phyloP scores from a whole-genome alignment of 305 asterid species.

The Nicotiana rustica region DNA sequence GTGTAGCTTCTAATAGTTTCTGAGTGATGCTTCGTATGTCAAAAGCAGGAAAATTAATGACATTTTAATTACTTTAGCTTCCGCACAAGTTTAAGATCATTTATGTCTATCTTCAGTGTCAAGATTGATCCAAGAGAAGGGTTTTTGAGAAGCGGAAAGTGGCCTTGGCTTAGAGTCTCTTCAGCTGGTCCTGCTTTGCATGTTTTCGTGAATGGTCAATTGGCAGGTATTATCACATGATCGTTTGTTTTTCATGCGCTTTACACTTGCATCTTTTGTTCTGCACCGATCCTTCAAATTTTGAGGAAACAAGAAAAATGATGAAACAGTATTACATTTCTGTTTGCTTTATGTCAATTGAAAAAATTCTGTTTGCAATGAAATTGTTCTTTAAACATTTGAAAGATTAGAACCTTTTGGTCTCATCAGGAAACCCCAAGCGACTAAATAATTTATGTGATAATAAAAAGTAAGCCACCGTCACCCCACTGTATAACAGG shows the following conservation, averaged over 20 bases:
- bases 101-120: constrained; percentile 56
- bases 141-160: constrained; percentile 67
- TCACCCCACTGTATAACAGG: background rate
- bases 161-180: constrained; percentile 81
- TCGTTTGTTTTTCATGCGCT: background rate
- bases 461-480: background rate
- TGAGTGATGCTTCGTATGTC: background rate
- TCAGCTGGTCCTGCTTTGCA: constrained; percentile 99
- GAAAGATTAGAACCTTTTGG: background rate
- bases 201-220: constrained; percentile 83
- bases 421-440: background rate
- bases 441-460: background rate
- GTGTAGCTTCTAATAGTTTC: constrained; percentile 29
- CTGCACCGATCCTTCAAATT: background rate
- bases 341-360: background rate
- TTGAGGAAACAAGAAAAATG: background rate
- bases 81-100: background rate
- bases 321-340: background rate
- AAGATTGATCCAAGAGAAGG: constrained; percentile 72
- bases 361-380: background rate
- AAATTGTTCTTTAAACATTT: background rate
- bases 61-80: constrained; percentile 21
- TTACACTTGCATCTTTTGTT: background rate
- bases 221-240: constrained; percentile 59
- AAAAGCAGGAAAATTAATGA: background rate